These are phyloP conservation scores for Diaporthe ampelina DNA, from an alignment of 2,329 filamentous ascomycete genomes.

Conservation along the genomic window DNA sequence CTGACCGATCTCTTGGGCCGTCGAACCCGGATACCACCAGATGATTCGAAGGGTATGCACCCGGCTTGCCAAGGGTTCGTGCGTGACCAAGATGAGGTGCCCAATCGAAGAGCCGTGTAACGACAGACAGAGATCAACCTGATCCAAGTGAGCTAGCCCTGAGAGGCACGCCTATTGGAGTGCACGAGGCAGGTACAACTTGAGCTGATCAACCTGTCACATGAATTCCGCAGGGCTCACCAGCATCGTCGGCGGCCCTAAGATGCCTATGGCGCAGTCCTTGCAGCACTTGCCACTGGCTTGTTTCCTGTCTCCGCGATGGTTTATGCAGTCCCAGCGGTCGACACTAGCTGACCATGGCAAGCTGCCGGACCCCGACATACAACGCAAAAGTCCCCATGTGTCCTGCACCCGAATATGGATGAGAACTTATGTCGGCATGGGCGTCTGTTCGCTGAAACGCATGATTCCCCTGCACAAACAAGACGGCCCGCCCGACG, in stretches of 20 bases:
- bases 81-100: slow-evolving; percentile 11
- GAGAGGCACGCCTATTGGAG: not conserved
- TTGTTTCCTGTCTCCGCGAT: slow-evolving; percentile 8
- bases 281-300: slow-evolving; percentile 13
- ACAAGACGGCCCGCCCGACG: slow-evolving; percentile 17
- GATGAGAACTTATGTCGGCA: not conserved
- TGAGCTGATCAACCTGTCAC: slow-evolving; percentile 6
- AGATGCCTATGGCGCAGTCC: slow-evolving; percentile 5
- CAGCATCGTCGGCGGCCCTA: not conserved
- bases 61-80: slow-evolving; percentile 8
- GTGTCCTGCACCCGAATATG: not conserved
- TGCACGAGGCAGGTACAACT: not conserved
- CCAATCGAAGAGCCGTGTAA: not conserved
- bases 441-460: slow-evolving; percentile 28
- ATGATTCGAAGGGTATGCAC: not conserved
- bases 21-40: not conserved
- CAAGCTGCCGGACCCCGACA: not conserved
- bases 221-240: not conserved
- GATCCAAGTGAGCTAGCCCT: not conserved
- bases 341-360: slow-evolving; percentile 11
- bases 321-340: not conserved
- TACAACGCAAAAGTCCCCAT: not conserved
- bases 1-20: not conserved
- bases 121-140: not conserved
- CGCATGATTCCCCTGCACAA: slow-evolving; percentile 10